Conservation (phyloP, 2,329 filamentous ascomycete species). For the Cladosporium sp. region DNA sequence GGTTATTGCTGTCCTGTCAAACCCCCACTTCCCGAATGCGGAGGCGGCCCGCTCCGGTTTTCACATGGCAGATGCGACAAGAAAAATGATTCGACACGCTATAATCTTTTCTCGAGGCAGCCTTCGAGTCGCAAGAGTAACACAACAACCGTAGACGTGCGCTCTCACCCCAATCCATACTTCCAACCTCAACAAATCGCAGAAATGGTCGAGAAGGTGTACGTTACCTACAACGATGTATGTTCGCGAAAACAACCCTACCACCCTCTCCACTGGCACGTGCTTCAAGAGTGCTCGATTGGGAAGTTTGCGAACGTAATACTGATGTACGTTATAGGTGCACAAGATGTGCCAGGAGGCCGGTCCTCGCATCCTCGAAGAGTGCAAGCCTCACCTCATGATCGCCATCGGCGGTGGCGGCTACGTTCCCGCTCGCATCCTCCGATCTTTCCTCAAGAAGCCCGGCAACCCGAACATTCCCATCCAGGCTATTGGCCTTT, state of each 20-base stretch:
- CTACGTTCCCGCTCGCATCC: conserved; percentile 94
- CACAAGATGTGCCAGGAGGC: conserved; percentile 95
- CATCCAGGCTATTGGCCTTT: conserved; percentile 97
- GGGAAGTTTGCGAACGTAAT: conserved; percentile 8
- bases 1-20: conserved; percentile 10
- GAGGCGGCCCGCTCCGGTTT: background rate
- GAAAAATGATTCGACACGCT: conserved; percentile 8
- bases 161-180: background rate
- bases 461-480: conserved; percentile 89
- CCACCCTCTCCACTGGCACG: conserved; percentile 9
- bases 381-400: conserved; percentile 92
- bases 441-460: conserved; percentile 95
- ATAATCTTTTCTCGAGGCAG: conserved; percentile 5
- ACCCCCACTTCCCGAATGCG: conserved; percentile 6
- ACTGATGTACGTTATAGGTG: conserved; percentile 58
- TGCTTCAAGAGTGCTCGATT: conserved; percentile 9
- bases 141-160: background rate
- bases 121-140: background rate
- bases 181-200: background rate
- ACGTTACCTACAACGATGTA: conserved; percentile 91
- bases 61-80: conserved; percentile 3
- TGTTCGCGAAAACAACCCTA: conserved; percentile 32
- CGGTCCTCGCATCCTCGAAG: conserved; percentile 75
- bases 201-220: conserved; percentile 69
- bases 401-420: conserved; percentile 97